Evolutionary conservation across 2,329 filamentous ascomycete species (phyloP), one percentile per base, ranked within the genome.

Genomic region (Trichoderma brevicompactum): DNA sequence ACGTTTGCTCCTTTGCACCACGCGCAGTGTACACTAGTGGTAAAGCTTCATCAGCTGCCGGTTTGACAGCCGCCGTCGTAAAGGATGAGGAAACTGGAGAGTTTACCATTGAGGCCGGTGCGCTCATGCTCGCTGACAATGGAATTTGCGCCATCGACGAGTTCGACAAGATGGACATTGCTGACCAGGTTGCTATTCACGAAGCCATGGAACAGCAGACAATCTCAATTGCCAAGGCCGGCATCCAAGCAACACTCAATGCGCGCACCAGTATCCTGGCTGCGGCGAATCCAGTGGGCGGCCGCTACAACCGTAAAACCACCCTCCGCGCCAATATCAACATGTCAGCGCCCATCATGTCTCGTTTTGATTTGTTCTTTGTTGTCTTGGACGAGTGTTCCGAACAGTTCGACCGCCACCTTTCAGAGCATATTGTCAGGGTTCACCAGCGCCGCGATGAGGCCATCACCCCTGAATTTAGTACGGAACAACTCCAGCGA

Each of bases 191-290:
- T 64, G 95, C 95, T 70, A 99, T 99, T 74, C 95, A 99, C 85
- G 95, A 99, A 87, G 95, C 95, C 66, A 99, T 99, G 95, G 95
- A 99, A 86, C 95, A 99, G 82, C 95, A 99, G 79, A 99, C 95
- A 5, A 99, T 99, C 70, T 97, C 93, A 8, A 99, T 99, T 73
- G 94, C 95, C 67, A 99, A 99, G 80, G 95, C 95, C 5, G 95
- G 95, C 73, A 99, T 99, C 66, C 95, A 99, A 77, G 96, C 95
- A 4, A 99, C 95, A 0, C 86, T 99, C 52, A 99, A 99, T 74
- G 95, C 95, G 2, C 88, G 95, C 64, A 97, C 95, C 0, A 95
- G 91, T 53, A 98, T 99, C 72, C 89, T 99, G 15, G 95, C 95
- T 0, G 95, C 95, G 7, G 95, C 95, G 36, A 99, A 99, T 77